Evolutionary conservation across 495 filamentous ascomycete genomes (phyloP).

Genomic region (Neurospora africana): DNA sequence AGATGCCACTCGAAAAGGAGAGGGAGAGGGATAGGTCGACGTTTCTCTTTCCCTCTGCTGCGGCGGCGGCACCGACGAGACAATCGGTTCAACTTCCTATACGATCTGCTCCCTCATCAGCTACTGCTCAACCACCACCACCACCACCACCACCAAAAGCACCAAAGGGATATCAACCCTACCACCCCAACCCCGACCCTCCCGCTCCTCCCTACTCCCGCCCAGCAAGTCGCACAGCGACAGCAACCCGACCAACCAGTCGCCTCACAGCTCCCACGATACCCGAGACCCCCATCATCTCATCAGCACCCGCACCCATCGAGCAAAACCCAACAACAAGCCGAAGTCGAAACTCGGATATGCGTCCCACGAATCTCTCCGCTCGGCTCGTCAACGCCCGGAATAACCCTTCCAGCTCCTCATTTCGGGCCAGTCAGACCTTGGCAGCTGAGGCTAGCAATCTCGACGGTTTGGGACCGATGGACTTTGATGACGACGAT

Average conservation of each 20-base stretch:
- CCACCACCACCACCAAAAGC: not conserved
- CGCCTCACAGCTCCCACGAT: not conserved
- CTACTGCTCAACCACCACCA: no score
- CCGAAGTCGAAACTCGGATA: conserved; percentile 2
- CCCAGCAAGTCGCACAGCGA: not conserved
- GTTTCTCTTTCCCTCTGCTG: not conserved
- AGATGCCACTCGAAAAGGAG: not conserved
- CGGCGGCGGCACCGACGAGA: not conserved
- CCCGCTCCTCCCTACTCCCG: not conserved
- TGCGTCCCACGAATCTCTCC: conserved; percentile 2
- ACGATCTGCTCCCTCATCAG: not conserved
- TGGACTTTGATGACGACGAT: conserved; percentile 24
- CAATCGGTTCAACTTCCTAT: not conserved
- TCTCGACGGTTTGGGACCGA: conserved; percentile 8
- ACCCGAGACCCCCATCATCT: not conserved
- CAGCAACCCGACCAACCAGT: not conserved
- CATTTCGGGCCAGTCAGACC: not conserved
- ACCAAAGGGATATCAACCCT: not conserved
- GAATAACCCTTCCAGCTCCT: not conserved
- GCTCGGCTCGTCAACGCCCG: not conserved
- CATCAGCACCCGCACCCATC: not conserved
- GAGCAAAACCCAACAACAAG: not conserved
- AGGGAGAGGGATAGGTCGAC: not conserved
- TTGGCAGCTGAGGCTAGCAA: not conserved
- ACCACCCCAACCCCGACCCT: not conserved